Conservation (phyloP, 495 filamentous ascomycete species). For the Podospora appendiculata region DNA sequence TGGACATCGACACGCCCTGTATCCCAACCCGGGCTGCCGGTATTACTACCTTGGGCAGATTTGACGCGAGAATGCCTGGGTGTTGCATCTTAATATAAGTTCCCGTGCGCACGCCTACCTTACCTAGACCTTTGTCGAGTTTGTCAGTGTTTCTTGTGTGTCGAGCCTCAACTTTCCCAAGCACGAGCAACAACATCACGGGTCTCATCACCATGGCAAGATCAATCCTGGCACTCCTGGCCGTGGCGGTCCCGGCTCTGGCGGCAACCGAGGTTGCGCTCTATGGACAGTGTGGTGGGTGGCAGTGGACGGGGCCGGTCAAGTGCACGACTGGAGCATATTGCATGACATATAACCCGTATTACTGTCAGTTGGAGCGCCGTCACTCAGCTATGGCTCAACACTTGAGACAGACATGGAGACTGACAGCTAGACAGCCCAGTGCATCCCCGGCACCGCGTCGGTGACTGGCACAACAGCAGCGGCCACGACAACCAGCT, state of each 20-base stretch:
- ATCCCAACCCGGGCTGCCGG: slow-evolving; percentile 8
- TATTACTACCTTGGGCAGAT: background rate
- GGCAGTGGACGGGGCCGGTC: slow-evolving; percentile 8
- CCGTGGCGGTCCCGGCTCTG: slow-evolving; percentile 2
- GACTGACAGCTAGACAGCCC: slow-evolving; percentile 5
- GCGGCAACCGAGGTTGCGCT: background rate
- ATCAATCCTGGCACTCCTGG: slow-evolving; percentile 6
- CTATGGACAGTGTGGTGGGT: slow-evolving; percentile 15
- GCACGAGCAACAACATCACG: background rate
- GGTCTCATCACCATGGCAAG: background rate
- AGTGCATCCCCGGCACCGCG: slow-evolving; percentile 10
- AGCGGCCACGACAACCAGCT: background rate
- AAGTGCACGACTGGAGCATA: slow-evolving; percentile 6
- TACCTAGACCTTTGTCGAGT: background rate
- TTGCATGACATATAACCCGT: slow-evolving; percentile 14
- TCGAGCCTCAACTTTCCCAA: background rate
- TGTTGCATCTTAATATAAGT: background rate
- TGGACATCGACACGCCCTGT: background rate
- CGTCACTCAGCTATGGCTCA: too few relatives aligned
- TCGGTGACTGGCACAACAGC: background rate
- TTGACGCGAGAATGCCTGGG: background rate
- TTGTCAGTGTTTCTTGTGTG: background rate
- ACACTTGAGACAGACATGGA: background rate
- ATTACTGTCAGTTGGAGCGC: slow-evolving; percentile 8
- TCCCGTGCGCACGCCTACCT: background rate